These are phyloP conservation scores for Daldinia eschscholtzii DNA, from an alignment of 2,329 filamentous ascomycete genomes.

Conservation along the genomic window DNA sequence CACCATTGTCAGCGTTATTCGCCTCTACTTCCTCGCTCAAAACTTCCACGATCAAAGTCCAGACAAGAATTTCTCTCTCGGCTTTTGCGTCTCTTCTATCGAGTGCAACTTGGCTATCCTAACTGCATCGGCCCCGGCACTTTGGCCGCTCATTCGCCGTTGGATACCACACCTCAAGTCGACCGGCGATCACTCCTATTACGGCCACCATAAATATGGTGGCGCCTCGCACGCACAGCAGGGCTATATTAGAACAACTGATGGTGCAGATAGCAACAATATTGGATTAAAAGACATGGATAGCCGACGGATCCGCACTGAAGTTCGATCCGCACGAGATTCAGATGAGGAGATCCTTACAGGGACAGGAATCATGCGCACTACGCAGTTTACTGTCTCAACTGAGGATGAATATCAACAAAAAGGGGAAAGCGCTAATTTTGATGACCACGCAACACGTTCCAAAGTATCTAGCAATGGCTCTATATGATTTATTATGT, in stretches of 20 bases:
- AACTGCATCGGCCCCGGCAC: conserved; percentile 55
- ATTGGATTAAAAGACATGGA: conserved; percentile 38
- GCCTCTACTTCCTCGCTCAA: conserved; percentile 47
- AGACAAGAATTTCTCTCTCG: conserved; percentile 50
- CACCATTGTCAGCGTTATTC: conserved; percentile 49
- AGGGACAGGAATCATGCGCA: conserved; percentile 41
- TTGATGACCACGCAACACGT: conserved; percentile 15
- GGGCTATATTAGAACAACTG: conserved; percentile 40
- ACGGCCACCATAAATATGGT: conserved; percentile 39
- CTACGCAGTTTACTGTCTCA: conserved; percentile 37
- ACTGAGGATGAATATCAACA: conserved; percentile 29
- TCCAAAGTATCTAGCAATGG: conserved; percentile 36
- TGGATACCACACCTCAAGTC: conserved; percentile 48
- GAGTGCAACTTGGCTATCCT: conserved; percentile 58
- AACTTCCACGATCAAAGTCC: conserved; percentile 42
- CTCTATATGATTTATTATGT: conserved; percentile 20
- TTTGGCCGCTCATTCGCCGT: conserved; percentile 55
- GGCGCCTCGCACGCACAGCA: conserved; percentile 32
- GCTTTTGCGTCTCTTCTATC: conserved; percentile 51
- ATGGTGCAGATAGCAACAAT: conserved; percentile 18
- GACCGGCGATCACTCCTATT: conserved; percentile 43
- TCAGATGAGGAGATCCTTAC: conserved; percentile 44
- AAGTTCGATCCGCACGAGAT: conserved; percentile 35
- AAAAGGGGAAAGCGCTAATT: not conserved
- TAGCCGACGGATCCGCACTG: conserved; percentile 27